Base-by-base conservation (phyloP, 2,329 filamentous ascomycete species). In the Phialophora macrospora region DNA sequence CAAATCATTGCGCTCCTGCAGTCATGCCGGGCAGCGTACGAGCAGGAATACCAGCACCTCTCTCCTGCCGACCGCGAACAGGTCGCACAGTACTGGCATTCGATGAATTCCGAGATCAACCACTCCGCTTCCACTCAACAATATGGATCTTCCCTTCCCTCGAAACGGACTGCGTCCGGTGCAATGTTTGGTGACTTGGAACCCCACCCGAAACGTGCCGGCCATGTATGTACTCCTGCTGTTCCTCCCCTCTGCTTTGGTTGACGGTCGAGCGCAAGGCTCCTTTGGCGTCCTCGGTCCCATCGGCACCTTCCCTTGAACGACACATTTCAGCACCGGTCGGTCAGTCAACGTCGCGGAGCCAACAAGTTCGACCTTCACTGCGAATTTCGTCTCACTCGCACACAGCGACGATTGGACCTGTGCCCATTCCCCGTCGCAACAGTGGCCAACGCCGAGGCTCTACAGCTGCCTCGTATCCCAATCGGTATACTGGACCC, bases 151-250 rank as follows among this genome's bases (percentile, higher is more conserved):
- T 65, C 65, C 22, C 34, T 67, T 60, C 70, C 70, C 60, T 63
- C 64, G 58, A 73, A 72, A 61, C 68, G 69, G 63, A 58, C 60
- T 55, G 55, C 67, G 38, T 68, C 69, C 51, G 60, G 20, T 57
- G 51, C 57, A 70, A 63, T 66, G 70, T 72, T 61, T 63, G 75
- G 64, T 76, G 75, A 71, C 74, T 76, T 72, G 76, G 78, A 73
- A 79, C 80, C 77, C 75, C 76, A 69, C 70, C 73, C 73, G 75
- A 79, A 76, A 77, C 78, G 75, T 64, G 46, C 61, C 64, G 70
- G 63, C 61, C 64, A 64, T 68, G 71, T 73, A 73, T 62, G 71
- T 73, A 61, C 65, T 65, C 62, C 55, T 57, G 55, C 63, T 57
- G 48, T 66, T 38, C 60, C 22, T 61, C 57, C 58, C 55, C 59